These are phyloP conservation scores for Paramecium pentaurelia DNA, from an alignment of 73 alveolate genomes.

Conservation along the genomic window DNA sequence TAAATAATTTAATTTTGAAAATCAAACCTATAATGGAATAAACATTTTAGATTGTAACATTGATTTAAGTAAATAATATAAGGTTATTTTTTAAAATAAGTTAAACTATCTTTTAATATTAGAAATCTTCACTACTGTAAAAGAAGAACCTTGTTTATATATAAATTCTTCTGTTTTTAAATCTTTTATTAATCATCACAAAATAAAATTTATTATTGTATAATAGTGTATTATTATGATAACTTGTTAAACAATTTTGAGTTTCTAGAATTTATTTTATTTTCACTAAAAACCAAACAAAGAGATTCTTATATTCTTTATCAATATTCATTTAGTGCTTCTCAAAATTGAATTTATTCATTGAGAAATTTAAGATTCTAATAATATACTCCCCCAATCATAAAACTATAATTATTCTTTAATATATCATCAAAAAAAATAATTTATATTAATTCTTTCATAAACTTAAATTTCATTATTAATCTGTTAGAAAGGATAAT, in stretches of 20 bases:
- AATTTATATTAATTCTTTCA: slow-evolving; percentile 10
- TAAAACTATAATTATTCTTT: background rate
- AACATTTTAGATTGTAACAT: background rate
- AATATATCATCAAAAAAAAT: background rate
- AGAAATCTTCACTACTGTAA: background rate
- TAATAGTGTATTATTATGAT: too few relatives aligned
- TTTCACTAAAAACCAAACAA: background rate
- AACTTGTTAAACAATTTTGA: background rate
- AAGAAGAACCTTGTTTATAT: background rate
- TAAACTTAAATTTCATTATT: background rate
- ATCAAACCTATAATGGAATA: background rate
- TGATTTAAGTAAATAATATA: background rate
- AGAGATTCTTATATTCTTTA: background rate
- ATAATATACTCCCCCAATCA: background rate
- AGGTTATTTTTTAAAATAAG: background rate
- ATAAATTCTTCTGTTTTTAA: background rate
- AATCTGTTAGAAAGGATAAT: background rate
- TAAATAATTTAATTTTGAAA: background rate
- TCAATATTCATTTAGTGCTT: background rate
- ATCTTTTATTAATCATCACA: background rate
- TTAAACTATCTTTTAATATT: background rate
- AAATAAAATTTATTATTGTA: too few relatives aligned
- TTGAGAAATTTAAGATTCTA: background rate
- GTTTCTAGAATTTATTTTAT: background rate
- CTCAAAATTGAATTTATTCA: background rate